Percentiles rank a stretch among this genome's conserved stretches.
Conservation (phyloP, 176 grass and related monocot species). For the Aegilops bicornis region DNA sequence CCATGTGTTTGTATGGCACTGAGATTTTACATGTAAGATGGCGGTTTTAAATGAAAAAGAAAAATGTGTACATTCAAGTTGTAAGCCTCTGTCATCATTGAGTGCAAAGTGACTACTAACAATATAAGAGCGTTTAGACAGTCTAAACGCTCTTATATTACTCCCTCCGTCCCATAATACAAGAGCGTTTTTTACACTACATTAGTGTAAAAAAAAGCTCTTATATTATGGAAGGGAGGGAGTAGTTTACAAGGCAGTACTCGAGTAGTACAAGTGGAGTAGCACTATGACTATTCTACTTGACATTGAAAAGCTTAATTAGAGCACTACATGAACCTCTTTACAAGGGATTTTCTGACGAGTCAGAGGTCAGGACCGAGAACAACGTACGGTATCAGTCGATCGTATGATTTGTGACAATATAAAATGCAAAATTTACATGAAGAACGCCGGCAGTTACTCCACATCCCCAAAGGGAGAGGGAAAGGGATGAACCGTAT, state of each 20-base stretch:
- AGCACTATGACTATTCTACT: not conserved
- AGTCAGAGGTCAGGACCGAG: not conserved
- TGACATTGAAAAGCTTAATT: not conserved
- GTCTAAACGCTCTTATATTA: too few species aligned
- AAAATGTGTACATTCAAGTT: not conserved
- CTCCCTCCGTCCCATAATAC: too few species aligned
- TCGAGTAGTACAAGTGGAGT: not conserved
- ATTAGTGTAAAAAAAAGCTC: too few species aligned
- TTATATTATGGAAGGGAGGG: too few species aligned
- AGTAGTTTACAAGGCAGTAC: too few species aligned
- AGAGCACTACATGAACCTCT: not conserved
- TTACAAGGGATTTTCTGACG: not conserved
- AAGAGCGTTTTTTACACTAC: too few species aligned
- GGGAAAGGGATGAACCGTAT: too few species aligned
- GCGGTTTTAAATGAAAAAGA: not conserved
- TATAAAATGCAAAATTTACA: constrained; percentile 27
- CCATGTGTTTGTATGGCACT: not conserved
- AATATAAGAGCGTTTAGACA: not conserved
- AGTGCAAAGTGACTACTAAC: not conserved
- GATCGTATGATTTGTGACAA: not conserved
- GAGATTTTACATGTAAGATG: not conserved
- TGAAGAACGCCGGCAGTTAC: not conserved
- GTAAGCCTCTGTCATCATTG: not conserved
- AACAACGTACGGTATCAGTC: not conserved
- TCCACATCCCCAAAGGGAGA: not conserved